Evolutionary conservation across 1,284 basidiomycete genomes (phyloP), one percentile per base, ranked within the genome.

Genomic region (Leccinum angustisporum): DNA sequence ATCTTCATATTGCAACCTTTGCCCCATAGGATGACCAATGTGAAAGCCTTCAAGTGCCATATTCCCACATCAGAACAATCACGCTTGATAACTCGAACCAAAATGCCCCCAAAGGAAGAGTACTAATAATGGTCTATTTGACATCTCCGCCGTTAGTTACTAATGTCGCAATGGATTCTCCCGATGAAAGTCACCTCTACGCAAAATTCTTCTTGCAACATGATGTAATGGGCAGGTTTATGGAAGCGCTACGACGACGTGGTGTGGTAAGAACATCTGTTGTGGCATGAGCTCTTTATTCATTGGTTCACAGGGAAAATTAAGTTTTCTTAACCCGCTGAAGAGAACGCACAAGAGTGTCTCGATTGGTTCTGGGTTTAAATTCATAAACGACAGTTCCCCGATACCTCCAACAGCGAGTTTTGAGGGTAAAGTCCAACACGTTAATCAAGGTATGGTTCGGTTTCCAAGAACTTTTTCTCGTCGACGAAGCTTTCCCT

Each of bases 41-140:
- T 57, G 81, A 83, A 50, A 76, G 77, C 27, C 61, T 83, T 13
- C 71, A 76, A 57, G 78, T 83, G 27, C 72, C 74, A 31, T 80
- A 82, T 61, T 75, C 79, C 21, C 79, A 77, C 5, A 75, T 87
- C 46, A 72, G 72, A 53, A 70, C 76, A 9, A 71, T 83, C 54
- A 70, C 70, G 3, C 71, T 86, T 5, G 73, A 74, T n/a, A 66
- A 78, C 64, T 74, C 50, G 54, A 67, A 56, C 58, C 48, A 33
- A 51, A 59, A 66, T 33, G 61, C 65, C 34, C 61, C 70, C 0
- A 59, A 65, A 61, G 64, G 54, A 64, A 71, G 68, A 56, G 70
- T 74, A 6, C 66, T 62, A 14, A 69, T 85, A 43, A 72, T 63
- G 34, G 66, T 79, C 21, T 57, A 71, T 54, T 66, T 84, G 50